These are phyloP conservation scores for Aspergillus ochraceoroseus DNA, from an alignment of 2,329 filamentous ascomycete species.

Conservation along the genomic window DNA sequence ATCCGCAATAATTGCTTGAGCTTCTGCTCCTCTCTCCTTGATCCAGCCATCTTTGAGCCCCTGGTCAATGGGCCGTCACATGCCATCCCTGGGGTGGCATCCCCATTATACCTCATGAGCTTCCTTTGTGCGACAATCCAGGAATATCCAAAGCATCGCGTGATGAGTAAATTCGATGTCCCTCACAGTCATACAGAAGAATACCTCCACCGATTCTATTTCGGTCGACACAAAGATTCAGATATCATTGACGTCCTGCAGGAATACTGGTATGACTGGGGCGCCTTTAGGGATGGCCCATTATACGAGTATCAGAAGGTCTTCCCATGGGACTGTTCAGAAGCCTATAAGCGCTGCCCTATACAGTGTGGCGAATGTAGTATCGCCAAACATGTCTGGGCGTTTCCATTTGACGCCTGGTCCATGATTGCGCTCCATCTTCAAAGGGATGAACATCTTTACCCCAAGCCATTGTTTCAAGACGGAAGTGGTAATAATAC, in stretches of 20 bases:
- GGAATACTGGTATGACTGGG: constrained; percentile 49
- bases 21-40: constrained; percentile 38
- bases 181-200: constrained; percentile 44
- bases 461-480: constrained; percentile 23
- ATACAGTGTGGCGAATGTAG: constrained; percentile 41
- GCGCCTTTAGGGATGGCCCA: constrained; percentile 28
- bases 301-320: constrained; percentile 41
- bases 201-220: constrained; percentile 33
- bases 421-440: constrained; percentile 42
- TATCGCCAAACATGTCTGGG: constrained; percentile 45
- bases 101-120: constrained; percentile 38
- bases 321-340: constrained; percentile 49
- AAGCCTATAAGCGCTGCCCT: constrained; percentile 40
- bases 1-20: constrained; percentile 37
- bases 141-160: constrained; percentile 15
- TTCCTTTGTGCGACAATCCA: constrained; percentile 32
- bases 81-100: constrained; percentile 2
- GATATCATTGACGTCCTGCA: constrained; percentile 44
- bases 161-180: constrained; percentile 35
- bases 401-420: constrained; percentile 46
- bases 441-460: constrained; percentile 34
- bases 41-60: constrained; percentile 30
- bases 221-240: constrained; percentile 29
- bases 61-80: constrained; percentile 18
- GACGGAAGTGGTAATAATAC: not conserved